These are phyloP conservation scores for Mimosa pudica DNA, from an alignment of 306 rosid species.

Conservation along the genomic window DNA sequence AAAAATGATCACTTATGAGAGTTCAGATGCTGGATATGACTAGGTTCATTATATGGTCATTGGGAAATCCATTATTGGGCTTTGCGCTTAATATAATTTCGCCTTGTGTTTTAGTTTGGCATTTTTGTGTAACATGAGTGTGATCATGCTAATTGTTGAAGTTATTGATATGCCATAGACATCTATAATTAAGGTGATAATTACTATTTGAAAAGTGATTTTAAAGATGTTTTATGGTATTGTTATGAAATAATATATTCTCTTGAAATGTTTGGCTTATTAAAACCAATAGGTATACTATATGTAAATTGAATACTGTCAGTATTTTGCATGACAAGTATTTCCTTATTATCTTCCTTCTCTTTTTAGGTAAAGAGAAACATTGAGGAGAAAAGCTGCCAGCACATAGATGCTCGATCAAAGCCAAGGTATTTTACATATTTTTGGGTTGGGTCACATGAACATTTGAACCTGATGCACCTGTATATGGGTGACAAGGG, in stretches of 20 bases:
- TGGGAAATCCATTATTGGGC: neutral
- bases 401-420: constrained; percentile 86
- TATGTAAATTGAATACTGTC: constrained; percentile 22
- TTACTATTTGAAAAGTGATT: neutral
- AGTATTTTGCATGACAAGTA: neutral
- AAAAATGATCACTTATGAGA: neutral
- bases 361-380: constrained; percentile 63
- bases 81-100: neutral
- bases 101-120: constrained; percentile 1
- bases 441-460: neutral
- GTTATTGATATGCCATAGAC: neutral
- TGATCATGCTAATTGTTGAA: constrained; percentile 4
- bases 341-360: neutral
- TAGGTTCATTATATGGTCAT: neutral
- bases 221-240: constrained; percentile 20
- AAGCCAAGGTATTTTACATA: constrained; percentile 67
- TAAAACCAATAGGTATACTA: constrained; percentile 1
- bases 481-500: neutral
- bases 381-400: constrained; percentile 59
- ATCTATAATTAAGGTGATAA: constrained; percentile 4
- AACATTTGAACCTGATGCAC: neutral
- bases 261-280: constrained; percentile 9
- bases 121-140: constrained; percentile 12
- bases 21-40: neutral
- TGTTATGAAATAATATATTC: neutral